A percentile compares a stretch with the other conserved stretches of the same genome.
Conservation (phyloP, 768 basidiomycete species). For the Lentinula guzmanii region DNA sequence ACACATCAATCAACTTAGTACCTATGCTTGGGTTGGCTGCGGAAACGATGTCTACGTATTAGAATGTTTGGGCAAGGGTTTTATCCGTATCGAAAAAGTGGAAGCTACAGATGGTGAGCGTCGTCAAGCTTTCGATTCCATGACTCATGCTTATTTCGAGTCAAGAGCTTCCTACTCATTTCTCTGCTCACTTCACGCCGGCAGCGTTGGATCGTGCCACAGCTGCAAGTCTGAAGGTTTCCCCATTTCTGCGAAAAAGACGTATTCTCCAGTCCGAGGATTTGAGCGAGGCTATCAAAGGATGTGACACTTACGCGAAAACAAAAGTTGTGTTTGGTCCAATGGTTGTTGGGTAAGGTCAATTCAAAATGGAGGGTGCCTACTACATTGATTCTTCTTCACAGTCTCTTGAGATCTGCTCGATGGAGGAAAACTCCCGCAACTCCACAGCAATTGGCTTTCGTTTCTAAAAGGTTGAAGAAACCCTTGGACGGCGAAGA, state of each 20-base stretch:
- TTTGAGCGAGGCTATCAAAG: conserved; percentile 57
- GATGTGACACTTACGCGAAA: conserved; percentile 61
- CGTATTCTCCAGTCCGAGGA: conserved; percentile 46
- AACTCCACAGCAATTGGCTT: conserved; percentile 50
- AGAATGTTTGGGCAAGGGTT: conserved; percentile 67
- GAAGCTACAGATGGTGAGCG: conserved; percentile 28
- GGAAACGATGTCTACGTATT: conserved; percentile 67
- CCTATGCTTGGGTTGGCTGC: conserved; percentile 75
- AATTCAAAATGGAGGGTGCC: not conserved
- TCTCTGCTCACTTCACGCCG: conserved; percentile 50
- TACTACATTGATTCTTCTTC: not conserved
- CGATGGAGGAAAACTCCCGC: conserved; percentile 62
- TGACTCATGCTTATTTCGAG: not conserved
- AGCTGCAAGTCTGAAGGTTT: conserved; percentile 37
- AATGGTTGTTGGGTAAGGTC: conserved; percentile 42
- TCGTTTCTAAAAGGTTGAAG: conserved; percentile 42
- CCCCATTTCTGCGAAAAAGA: conserved; percentile 50
- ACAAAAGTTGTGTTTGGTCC: conserved; percentile 49
- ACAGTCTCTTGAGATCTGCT: conserved; percentile 53
- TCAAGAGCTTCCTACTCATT: conserved; percentile 28
- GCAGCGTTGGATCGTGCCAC: conserved; percentile 38
- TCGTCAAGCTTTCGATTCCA: not conserved
- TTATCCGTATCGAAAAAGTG: conserved; percentile 53
- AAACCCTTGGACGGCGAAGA: conserved; percentile 14
- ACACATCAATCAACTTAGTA: conserved; percentile 48